Evolutionary conservation across 257 asterid species (phyloP), one percentile per base, ranked within the genome.

Genomic region (Capsicum pubescens): DNA sequence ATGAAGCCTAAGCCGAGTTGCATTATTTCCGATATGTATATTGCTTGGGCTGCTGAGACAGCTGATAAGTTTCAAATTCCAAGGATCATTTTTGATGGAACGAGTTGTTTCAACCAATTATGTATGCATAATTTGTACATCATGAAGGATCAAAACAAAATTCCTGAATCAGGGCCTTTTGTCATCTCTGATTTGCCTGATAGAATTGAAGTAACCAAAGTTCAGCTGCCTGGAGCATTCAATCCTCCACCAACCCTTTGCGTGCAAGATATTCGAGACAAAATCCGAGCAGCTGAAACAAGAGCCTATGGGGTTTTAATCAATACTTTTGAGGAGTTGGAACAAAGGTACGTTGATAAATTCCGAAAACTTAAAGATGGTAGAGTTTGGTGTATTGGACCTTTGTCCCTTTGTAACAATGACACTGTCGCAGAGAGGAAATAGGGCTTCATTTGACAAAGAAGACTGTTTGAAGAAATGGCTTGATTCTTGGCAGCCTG

Each of bases 321-420:
- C 39, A 83, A 83, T 59, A 56, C 74, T 39, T 83, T 83, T 3
- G 64, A 7, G 82, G 86, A 59, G 55, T 48, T 83, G 82, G 82
- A 72, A 55, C 56, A 21, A 13, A 57, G 3, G 48, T 83, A 72
- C 16, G 55, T 46, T 7, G 66, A 57, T 19, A 16, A 58, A 35
- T 83, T 56, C 8, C 1, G n/a, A 72, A 26, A 83, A 68, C 9
- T 42, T 2, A 83, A 70, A 55, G 6, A 67, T 21, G 70, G 79
- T 57, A 58, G 21, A 50, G 82, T 74, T 21, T 72, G 82, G 86
- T 72, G 82, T 68, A 26, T 83, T 8, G 82, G 85, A n/a, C 85
- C 85, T 19, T 76, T 83, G 17, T 69, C 85, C 0, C 58, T 56
- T 8, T 58, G 64, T 68, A 39, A 61, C 54, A 59, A 10, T n/a